Evolutionary conservation across 2,329 filamentous ascomycete species (phyloP).

Genomic region (Cercospora sojina): DNA sequence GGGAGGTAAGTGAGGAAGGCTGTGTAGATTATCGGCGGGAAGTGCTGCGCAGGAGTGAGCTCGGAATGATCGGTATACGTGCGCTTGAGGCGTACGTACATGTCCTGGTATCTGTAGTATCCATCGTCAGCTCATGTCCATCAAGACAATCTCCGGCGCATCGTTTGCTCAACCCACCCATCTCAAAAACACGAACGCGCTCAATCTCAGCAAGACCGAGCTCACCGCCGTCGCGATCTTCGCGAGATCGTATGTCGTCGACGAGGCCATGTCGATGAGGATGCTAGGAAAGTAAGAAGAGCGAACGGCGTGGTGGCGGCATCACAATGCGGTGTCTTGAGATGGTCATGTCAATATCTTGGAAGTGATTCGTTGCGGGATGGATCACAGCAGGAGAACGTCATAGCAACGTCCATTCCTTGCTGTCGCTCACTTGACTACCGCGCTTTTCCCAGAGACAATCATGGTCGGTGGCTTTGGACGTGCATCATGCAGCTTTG

Average conservation of each 20-base stretch:
- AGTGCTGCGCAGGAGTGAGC: constrained; percentile 31
- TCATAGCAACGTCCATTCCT: constrained; percentile 10
- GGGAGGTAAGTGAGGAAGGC: constrained; percentile 49
- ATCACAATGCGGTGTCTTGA: constrained; percentile 15
- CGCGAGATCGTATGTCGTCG: constrained; percentile 11
- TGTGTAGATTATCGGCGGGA: constrained; percentile 39
- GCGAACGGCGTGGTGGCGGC: constrained; percentile 9
- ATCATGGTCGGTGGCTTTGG: neutral
- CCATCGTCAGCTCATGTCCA: constrained; percentile 15
- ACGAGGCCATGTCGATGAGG: neutral
- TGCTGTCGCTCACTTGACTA: neutral
- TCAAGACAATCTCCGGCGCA: constrained; percentile 24
- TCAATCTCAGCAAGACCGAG: constrained; percentile 30
- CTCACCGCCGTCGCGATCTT: constrained; percentile 29
- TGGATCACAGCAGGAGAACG: constrained; percentile 1
- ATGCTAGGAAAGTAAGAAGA: constrained; percentile 13
- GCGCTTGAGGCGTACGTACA: constrained; percentile 29
- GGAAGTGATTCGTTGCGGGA: neutral
- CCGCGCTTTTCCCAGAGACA: neutral
- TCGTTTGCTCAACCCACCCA: constrained; percentile 34
- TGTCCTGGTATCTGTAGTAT: constrained; percentile 38
- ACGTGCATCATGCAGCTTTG: neutral
- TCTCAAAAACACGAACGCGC: constrained; percentile 39
- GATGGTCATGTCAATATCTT: neutral
- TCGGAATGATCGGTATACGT: constrained; percentile 14